Evolutionary conservation across 2,329 filamentous ascomycete species (phyloP).

Genomic region (Exophiala spinifera): DNA sequence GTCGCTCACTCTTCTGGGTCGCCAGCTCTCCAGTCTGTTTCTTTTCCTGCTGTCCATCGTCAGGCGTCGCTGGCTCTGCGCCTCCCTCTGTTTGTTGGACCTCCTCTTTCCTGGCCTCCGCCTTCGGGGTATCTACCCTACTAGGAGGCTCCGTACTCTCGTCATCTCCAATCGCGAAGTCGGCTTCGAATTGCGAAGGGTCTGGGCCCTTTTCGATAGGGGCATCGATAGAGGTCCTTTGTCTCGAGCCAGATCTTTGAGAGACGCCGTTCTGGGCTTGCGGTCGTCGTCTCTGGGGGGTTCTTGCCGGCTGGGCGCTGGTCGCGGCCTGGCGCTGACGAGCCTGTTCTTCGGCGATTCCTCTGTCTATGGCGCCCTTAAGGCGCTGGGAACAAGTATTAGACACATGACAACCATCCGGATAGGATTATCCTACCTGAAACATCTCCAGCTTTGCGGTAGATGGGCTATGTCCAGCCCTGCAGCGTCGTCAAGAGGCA

Average conservation of each 20-base stretch:
- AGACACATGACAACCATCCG: neutral
- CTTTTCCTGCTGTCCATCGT: slow-evolving; percentile 29
- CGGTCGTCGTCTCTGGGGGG: slow-evolving; percentile 36
- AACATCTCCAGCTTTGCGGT: slow-evolving; percentile 30
- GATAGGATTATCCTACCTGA: slow-evolving; percentile 18
- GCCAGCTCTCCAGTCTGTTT: slow-evolving; percentile 28
- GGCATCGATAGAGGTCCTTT: slow-evolving; percentile 40
- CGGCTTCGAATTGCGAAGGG: slow-evolving; percentile 80
- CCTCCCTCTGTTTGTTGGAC: slow-evolving; percentile 26
- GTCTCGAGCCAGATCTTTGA: slow-evolving; percentile 31
- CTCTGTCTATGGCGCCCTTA: slow-evolving; percentile 78
- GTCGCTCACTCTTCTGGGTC: slow-evolving; percentile 27
- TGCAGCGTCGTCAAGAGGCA: neutral
- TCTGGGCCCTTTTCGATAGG: slow-evolving; percentile 63
- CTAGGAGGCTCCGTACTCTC: slow-evolving; percentile 58
- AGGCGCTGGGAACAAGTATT: slow-evolving; percentile 57
- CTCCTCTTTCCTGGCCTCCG: slow-evolving; percentile 39
- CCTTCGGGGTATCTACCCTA: slow-evolving; percentile 58
- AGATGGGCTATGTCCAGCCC: neutral
- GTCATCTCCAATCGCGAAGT: slow-evolving; percentile 82
- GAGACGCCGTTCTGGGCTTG: slow-evolving; percentile 33
- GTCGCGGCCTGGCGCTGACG: slow-evolving; percentile 57
- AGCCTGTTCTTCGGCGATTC: slow-evolving; percentile 88
- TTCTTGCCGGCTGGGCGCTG: slow-evolving; percentile 46
- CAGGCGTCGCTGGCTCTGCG: slow-evolving; percentile 10